phyloP scores from a whole-genome alignment of 257 asterid genomes.

The Solanum stenotomum region DNA sequence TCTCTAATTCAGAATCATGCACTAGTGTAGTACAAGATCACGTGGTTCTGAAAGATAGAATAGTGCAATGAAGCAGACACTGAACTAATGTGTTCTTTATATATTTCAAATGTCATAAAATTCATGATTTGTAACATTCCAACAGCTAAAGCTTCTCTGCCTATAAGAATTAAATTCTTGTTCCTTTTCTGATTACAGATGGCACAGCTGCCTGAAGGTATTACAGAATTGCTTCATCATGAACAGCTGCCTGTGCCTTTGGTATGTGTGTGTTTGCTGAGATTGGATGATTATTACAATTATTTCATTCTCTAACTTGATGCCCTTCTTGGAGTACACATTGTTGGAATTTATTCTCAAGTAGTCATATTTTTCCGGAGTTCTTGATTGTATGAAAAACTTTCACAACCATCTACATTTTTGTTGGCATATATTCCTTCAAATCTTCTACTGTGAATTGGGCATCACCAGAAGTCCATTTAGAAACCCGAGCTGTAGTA shows the following conservation, averaged over 20 bases:
- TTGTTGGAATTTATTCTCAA: neutral
- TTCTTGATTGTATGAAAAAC: neutral
- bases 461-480: neutral
- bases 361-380: neutral
- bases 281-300: neutral
- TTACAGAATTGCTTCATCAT: slow-evolving; percentile 70
- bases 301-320: neutral
- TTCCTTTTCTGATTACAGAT: slow-evolving; percentile 36
- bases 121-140: neutral
- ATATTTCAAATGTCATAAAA: neutral
- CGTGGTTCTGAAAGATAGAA: neutral
- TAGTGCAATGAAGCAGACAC: neutral
- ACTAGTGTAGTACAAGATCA: neutral
- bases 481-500: neutral
- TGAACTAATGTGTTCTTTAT: neutral
- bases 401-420: neutral
- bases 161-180: neutral
- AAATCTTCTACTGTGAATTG: neutral
- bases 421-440: neutral
- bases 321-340: neutral
- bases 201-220: slow-evolving; percentile 91
- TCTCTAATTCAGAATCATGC: neutral
- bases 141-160: neutral
- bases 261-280: slow-evolving; percentile 31
- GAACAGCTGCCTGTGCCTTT: slow-evolving; percentile 57